Percentiles rank a stretch among this genome's conserved stretches.
Conservation (phyloP, 768 basidiomycete species). For the Kwoniella europaea region DNA sequence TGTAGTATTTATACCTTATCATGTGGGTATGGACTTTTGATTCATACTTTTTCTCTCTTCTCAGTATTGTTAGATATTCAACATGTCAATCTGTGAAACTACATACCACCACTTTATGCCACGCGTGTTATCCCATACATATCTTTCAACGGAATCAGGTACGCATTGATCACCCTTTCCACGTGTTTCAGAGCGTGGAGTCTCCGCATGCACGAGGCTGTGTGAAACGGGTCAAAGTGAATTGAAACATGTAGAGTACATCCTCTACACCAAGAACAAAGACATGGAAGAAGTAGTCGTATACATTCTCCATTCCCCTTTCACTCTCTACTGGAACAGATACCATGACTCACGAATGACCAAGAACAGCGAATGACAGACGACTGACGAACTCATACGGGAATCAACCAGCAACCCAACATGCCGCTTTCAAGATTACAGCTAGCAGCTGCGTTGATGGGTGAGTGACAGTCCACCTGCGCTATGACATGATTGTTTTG, state of each 20-base stretch:
- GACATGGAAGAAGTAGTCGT: no score
- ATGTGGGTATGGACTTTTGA: not conserved
- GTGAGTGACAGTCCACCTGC: slow-evolving; percentile 2
- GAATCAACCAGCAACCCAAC: not conserved
- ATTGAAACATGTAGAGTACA: not conserved
- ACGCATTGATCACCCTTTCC: not conserved
- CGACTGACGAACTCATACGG: not conserved
- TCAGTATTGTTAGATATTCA: no score
- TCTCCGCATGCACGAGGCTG: not conserved
- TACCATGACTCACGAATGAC: not conserved
- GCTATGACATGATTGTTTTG: not conserved
- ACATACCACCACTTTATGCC: not conserved
- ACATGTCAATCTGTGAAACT: no score
- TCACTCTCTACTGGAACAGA: not conserved
- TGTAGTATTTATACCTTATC: slow-evolving; percentile 2
- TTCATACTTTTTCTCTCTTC: not conserved
- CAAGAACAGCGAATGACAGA: not conserved
- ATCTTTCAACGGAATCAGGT: not conserved
- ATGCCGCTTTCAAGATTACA: slow-evolving; percentile 23
- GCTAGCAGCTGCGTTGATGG: slow-evolving; percentile 27
- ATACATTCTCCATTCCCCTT: slow-evolving; percentile 10
- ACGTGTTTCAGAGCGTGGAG: not conserved
- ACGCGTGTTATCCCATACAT: not conserved
- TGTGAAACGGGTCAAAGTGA: not conserved
- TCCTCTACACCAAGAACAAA: no score